Evolutionary conservation across 2,329 filamentous ascomycete genomes (phyloP).

Genomic region (Decorospora gaudefroyi): DNA sequence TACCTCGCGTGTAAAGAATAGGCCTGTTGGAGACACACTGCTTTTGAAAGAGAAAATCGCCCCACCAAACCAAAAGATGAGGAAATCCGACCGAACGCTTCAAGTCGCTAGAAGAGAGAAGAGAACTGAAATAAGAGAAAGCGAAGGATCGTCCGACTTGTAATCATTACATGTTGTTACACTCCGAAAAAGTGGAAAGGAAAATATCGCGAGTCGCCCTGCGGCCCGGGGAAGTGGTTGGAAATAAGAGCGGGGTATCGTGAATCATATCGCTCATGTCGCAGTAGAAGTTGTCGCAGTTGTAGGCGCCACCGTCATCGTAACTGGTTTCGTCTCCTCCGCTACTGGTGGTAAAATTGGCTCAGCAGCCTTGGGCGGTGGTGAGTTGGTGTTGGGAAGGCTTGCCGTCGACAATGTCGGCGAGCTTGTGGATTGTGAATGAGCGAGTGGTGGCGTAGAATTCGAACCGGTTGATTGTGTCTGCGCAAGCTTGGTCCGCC

Average conservation of each 20-base stretch:
- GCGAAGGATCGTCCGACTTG: conserved; percentile 19
- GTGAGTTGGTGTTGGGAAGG: conserved; percentile 37
- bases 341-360: conserved; percentile 32
- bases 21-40: not conserved
- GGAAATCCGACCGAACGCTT: conserved; percentile 21
- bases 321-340: conserved; percentile 31
- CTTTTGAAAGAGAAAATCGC: conserved; percentile 4
- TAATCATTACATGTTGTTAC: conserved; percentile 46
- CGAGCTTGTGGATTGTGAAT: conserved; percentile 37
- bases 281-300: conserved; percentile 24
- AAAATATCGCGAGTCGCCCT: conserved; percentile 25
- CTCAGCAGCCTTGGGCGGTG: conserved; percentile 34
- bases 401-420: conserved; percentile 41
- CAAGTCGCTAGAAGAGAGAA: conserved; percentile 17
- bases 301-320: conserved; percentile 14
- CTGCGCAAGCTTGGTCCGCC: conserved; percentile 48
- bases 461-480: conserved; percentile 31
- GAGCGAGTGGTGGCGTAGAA: conserved; percentile 29
- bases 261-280: conserved; percentile 33
- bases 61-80: conserved; percentile 7
- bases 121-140: conserved; percentile 15
- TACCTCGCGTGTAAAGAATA: conserved; percentile 1
- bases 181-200: conserved; percentile 23
- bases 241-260: conserved; percentile 34
- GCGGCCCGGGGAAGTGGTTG: conserved; percentile 18